Conservation (phyloP, 1,284 basidiomycete genomes). For the Hemileccinum hortonii region DNA sequence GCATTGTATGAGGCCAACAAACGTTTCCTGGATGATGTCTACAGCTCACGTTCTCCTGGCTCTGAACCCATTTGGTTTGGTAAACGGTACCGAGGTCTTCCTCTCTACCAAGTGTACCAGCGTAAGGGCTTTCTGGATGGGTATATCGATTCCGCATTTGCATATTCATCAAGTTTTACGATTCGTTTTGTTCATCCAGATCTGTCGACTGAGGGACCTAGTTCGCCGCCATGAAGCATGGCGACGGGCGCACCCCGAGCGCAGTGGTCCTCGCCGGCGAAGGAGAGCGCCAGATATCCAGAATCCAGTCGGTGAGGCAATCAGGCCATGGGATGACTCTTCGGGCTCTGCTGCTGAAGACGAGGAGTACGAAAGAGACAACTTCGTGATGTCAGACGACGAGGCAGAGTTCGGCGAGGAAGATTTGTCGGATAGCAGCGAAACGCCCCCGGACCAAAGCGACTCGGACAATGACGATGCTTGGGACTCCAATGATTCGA, state of each 20-base stretch:
- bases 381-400: constrained; percentile 15
- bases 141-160: constrained; percentile 6
- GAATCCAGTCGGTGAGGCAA: constrained; percentile 17
- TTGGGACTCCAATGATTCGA: background rate
- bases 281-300: constrained; percentile 7
- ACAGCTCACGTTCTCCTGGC: constrained; percentile 22
- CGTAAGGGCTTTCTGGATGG: constrained; percentile 11
- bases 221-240: constrained; percentile 11
- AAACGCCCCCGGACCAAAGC: background rate
- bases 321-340: constrained; percentile 17
- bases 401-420: background rate
- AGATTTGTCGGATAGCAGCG: background rate
- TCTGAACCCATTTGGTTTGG: constrained; percentile 28
- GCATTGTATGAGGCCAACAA: constrained; percentile 8
- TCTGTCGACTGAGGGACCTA: constrained; percentile 11
- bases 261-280: background rate
- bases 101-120: constrained; percentile 17
- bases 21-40: constrained; percentile 16
- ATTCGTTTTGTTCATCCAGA: background rate
- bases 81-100: constrained; percentile 12
- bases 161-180: background rate
- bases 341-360: constrained; percentile 15
- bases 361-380: constrained; percentile 2
- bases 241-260: constrained; percentile 14
- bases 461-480: background rate